These are phyloP conservation scores for Penicillium sp. DNA, from an alignment of 2,329 filamentous ascomycete species.

Conservation along the genomic window DNA sequence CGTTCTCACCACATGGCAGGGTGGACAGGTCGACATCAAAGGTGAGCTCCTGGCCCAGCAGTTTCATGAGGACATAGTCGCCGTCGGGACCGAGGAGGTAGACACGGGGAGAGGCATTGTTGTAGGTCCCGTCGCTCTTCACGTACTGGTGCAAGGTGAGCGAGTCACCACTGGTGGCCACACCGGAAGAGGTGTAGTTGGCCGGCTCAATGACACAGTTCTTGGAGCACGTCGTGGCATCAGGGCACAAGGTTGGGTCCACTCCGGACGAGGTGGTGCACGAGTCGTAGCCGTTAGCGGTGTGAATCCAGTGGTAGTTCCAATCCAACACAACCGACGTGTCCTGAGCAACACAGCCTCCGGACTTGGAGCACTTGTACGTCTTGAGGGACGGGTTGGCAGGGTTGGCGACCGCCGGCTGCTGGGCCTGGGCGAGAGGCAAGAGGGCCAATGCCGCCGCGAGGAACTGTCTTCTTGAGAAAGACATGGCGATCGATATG, in stretches of 20 bases:
- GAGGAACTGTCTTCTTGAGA: not conserved
- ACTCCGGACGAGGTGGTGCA: constrained; percentile 52
- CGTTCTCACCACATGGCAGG: constrained; percentile 64
- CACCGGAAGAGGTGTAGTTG: constrained; percentile 50
- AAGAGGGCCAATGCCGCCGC: not conserved
- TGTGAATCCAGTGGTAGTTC: constrained; percentile 55
- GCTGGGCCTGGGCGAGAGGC: not conserved
- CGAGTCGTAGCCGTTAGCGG: constrained; percentile 44
- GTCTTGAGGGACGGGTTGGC: not conserved
- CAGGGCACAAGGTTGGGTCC: constrained; percentile 45
- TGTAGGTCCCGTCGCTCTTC: constrained; percentile 31
- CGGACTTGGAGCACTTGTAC: not conserved
- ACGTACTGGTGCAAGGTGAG: constrained; percentile 42
- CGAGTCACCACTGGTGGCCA: constrained; percentile 44
- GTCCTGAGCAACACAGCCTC: not conserved
- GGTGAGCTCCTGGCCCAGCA: constrained; percentile 62
- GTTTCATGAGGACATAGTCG: constrained; percentile 59
- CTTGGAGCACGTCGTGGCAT: constrained; percentile 45
- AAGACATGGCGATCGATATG: not conserved
- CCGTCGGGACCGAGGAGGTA: constrained; percentile 58
- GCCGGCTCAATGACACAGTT: constrained; percentile 55
- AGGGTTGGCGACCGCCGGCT: not conserved
- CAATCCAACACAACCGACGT: constrained; percentile 8
- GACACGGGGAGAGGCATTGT: constrained; percentile 47
- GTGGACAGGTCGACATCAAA: constrained; percentile 66